These are phyloP conservation scores for Chaetomiaceae sp. DNA, from an alignment of 2,329 filamentous ascomycete species.

Conservation along the genomic window DNA sequence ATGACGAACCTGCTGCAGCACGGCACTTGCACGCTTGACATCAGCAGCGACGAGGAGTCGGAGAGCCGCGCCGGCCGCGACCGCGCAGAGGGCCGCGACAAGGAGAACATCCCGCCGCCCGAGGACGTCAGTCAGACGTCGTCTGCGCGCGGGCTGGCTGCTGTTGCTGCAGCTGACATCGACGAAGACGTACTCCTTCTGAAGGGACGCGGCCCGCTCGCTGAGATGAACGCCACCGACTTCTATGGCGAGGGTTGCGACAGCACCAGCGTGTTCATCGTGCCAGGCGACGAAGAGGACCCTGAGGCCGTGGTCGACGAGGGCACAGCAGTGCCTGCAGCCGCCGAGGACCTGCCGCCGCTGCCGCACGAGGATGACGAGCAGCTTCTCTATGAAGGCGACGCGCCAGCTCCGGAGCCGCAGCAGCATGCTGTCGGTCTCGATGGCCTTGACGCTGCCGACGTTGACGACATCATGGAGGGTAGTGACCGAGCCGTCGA, in stretches of 20 bases:
- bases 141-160: constrained; percentile 31
- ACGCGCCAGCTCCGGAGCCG: constrained; percentile 1
- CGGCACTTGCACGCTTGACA: constrained; percentile 77
- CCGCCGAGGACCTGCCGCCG: not conserved
- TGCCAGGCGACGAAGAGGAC: constrained; percentile 54
- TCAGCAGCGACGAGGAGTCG: constrained; percentile 79
- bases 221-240: constrained; percentile 60
- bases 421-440: constrained; percentile 25
- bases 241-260: constrained; percentile 63
- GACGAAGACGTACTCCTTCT: constrained; percentile 55
- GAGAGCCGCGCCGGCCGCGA: constrained; percentile 47
- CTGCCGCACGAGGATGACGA: constrained; percentile 8
- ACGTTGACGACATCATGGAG: constrained; percentile 35
- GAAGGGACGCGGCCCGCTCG: constrained; percentile 58
- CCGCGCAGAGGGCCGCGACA: constrained; percentile 60
- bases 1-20: constrained; percentile 92
- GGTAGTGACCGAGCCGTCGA: constrained; percentile 34
- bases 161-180: constrained; percentile 25
- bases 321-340: not conserved
- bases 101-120: constrained; percentile 85
- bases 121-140: constrained; percentile 58
- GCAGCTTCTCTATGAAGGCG: constrained; percentile 3
- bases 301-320: constrained; percentile 15
- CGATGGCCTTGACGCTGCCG: constrained; percentile 20
- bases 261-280: constrained; percentile 53